These are phyloP conservation scores for Globisporangium splendens DNA, from an alignment of 352 stramenopile genomes.

Conservation along the genomic window DNA sequence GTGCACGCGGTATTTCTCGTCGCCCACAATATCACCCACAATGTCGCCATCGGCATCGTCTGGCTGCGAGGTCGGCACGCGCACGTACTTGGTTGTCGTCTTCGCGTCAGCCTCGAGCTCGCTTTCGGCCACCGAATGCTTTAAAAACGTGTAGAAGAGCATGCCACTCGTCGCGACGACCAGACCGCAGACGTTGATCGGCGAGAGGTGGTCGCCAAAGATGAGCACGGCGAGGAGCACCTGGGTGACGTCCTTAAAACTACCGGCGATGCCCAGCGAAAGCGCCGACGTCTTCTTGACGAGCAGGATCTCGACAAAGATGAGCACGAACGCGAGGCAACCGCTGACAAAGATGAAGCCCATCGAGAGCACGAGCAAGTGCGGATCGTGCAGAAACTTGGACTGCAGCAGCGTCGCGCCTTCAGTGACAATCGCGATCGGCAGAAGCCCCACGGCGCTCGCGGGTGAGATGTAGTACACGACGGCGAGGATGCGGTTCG, in stretches of 20 bases:
- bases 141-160: constrained; percentile 75
- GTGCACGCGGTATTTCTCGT: constrained; percentile 10
- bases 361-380: constrained; percentile 46
- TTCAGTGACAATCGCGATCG: constrained; percentile 59
- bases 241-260: constrained; percentile 80
- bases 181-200: constrained; percentile 65
- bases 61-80: constrained; percentile 25
- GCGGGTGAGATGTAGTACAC: constrained; percentile 82
- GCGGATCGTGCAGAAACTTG: constrained; percentile 48
- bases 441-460: constrained; percentile 65
- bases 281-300: constrained; percentile 81
- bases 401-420: constrained; percentile 41
- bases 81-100: constrained; percentile 24
- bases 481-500: constrained; percentile 70
- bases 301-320: constrained; percentile 81
- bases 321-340: constrained; percentile 67
- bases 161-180: constrained; percentile 69
- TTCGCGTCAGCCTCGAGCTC: constrained; percentile 2
- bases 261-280: constrained; percentile 74
- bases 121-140: constrained; percentile 35
- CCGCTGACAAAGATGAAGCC: constrained; percentile 69
- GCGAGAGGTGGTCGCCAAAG: constrained; percentile 62
- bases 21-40: background rate
- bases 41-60: background rate
- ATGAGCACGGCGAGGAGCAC: constrained; percentile 74